A percentile compares a stretch with the other conserved stretches of the same genome.
Evolutionary conservation across 805 yeast species (phyloP).

Genomic region (Yarrowia divulgata): DNA sequence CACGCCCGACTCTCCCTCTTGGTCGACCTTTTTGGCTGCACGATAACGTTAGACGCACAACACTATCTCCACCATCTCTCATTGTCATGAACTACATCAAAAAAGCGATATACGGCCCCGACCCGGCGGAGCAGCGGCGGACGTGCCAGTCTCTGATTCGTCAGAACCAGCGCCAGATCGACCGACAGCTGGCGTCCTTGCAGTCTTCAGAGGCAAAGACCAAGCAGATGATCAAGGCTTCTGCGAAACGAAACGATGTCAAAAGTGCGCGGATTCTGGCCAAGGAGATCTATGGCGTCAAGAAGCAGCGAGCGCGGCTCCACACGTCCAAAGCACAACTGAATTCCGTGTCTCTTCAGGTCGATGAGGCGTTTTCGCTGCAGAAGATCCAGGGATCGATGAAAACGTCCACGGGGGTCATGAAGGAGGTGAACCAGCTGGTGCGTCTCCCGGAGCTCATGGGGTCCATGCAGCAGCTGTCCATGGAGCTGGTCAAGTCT

Average conservation of each 20-base stretch:
- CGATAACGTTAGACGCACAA: conserved; percentile 31
- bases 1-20: too few species aligned
- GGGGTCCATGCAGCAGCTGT: conserved; percentile 82
- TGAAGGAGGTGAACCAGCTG: conserved; percentile 86
- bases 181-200: conserved; percentile 72
- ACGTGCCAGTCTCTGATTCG: conserved; percentile 81
- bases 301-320: conserved; percentile 75
- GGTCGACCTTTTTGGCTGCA: not conserved
- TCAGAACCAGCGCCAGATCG: conserved; percentile 83
- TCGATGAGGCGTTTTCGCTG: conserved; percentile 90
- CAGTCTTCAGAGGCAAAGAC: conserved; percentile 73
- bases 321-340: conserved; percentile 84
- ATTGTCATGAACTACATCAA: conserved; percentile 77
- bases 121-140: conserved; percentile 82
- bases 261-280: conserved; percentile 83
- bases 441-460: conserved; percentile 80
- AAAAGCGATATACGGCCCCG: conserved; percentile 94
- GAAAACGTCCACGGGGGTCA: conserved; percentile 76
- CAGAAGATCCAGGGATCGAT: conserved; percentile 81
- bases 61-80: conserved; percentile 51
- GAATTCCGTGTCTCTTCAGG: conserved; percentile 84
- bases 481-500: conserved; percentile 75
- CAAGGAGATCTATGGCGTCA: conserved; percentile 74
- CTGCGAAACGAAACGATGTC: conserved; percentile 78
- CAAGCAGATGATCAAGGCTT: conserved; percentile 71